Evolutionary conservation across 2,329 filamentous ascomycete species (phyloP), one percentile per base, ranked within the genome.

Genomic region (Plenodomus lindquistii): DNA sequence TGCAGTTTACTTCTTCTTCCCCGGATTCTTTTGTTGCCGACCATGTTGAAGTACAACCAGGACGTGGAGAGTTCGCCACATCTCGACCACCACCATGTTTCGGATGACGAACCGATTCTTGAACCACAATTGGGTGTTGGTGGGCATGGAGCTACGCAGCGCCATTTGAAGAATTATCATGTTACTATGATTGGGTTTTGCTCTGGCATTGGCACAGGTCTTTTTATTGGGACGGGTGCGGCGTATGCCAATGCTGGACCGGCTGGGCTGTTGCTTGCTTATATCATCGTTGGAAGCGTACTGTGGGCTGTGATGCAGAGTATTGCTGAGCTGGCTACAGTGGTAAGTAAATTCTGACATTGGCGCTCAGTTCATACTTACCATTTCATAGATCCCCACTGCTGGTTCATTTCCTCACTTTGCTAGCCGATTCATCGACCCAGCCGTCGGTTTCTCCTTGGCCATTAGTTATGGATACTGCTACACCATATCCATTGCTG

Each of bases 341-440:
- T 60, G 35, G 57, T 60, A n/a, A 38, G 57, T 52, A 42, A 2
- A 10, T 19, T 7, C 9, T 2, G 15, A 11, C 3, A 4, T 35
- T 29, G 1, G 10, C 18, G 1, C 2, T 6, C 4, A 19, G 11
- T 35, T 15, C 13, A 6, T 17, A 18, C 50, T 55, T 24, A 55
- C 20, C 27, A 18, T 3, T 9, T 2, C 1, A 9, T 38, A 56
- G 57, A 57, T 60, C 5, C 55, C 55, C 8, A 60, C 54, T 31
- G 78, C 77, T 40, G 83, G 83, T 44, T 80, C 80, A 2, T 85
- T 85, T 60, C 79, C 86, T 54, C 81, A 83, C 50, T 77, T 85
- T 52, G 82, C 82, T 2, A 82, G 81, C 24, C 75, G 82, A 53
- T 86, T 82, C 78, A 81, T 82, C 10, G 84, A 86, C 65, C 82